A percentile compares a stretch with the other conserved stretches of the same genome.
These are phyloP conservation scores for Bisporella sp. DNA, from an alignment of 2,329 filamentous ascomycete genomes.

Conservation along the genomic window DNA sequence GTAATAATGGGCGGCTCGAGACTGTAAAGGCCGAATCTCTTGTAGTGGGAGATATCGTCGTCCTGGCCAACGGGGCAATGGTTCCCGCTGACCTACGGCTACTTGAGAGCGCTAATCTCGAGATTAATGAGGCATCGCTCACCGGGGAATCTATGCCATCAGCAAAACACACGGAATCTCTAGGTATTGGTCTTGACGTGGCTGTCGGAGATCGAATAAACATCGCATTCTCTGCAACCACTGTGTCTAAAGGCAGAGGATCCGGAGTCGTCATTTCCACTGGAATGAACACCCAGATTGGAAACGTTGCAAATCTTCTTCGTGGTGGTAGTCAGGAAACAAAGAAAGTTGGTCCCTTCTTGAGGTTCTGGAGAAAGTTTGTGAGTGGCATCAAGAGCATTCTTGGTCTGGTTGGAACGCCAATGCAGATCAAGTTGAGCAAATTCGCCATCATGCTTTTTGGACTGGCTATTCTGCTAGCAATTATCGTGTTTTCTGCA, in stretches of 20 bases:
- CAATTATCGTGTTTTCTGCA: slow-evolving; percentile 54
- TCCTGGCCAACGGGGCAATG: slow-evolving; percentile 58
- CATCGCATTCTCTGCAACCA: slow-evolving; percentile 64
- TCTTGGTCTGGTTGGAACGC: slow-evolving; percentile 67
- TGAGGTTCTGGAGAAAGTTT: slow-evolving; percentile 39
- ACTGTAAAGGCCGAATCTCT: slow-evolving; percentile 49
- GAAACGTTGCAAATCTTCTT: slow-evolving; percentile 66
- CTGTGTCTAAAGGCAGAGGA: slow-evolving; percentile 64
- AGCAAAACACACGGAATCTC: slow-evolving; percentile 53
- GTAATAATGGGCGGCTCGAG: slow-evolving; percentile 40
- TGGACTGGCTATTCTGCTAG: slow-evolving; percentile 56
- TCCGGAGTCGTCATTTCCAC: slow-evolving; percentile 62
- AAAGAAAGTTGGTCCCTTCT: slow-evolving; percentile 41
- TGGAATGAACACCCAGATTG: slow-evolving; percentile 70
- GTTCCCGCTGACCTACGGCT: slow-evolving; percentile 63
- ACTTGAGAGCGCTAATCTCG: slow-evolving; percentile 63
- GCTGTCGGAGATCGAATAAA: slow-evolving; percentile 65
- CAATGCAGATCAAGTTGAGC: slow-evolving; percentile 76
- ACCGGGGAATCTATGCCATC: slow-evolving; percentile 69
- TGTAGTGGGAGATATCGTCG: slow-evolving; percentile 60
- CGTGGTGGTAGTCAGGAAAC: slow-evolving; percentile 45
- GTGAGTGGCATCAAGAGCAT: slow-evolving; percentile 40
- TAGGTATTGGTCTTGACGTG: slow-evolving; percentile 40
- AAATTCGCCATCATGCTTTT: slow-evolving; percentile 81
- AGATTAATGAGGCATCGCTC: slow-evolving; percentile 68